Percentiles rank a stretch among this genome's conserved stretches.
Conservation (phyloP, 306 rosid species). For the Trichosanthes truncata region DNA sequence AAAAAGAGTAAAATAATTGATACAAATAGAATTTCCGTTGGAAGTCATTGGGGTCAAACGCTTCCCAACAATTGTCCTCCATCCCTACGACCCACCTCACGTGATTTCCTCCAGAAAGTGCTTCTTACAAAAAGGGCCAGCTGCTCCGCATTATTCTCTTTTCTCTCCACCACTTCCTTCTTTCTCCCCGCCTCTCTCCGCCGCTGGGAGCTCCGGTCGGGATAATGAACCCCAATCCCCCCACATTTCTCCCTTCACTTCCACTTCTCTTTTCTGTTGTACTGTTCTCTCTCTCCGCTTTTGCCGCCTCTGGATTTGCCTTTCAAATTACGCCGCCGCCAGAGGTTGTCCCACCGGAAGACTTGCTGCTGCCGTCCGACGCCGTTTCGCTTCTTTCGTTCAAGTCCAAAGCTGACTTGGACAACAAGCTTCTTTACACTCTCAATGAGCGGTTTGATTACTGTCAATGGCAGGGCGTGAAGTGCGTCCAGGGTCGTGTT, state of each 20-base stretch:
- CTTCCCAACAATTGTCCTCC: background rate
- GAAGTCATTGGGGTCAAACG: background rate
- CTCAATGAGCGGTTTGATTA: constrained; percentile 64
- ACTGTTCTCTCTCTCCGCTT: background rate
- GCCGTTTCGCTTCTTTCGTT: constrained; percentile 57
- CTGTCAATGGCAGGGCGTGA: constrained; percentile 87
- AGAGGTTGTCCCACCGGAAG: background rate
- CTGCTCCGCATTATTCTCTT: background rate
- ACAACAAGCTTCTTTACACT: constrained; percentile 52
- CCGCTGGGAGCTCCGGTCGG: background rate
- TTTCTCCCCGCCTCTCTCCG: background rate
- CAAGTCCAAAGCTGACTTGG: constrained; percentile 64
- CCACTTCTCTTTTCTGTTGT: background rate
- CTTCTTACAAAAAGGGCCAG: background rate
- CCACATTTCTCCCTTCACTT: background rate
- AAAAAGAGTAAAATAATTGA: background rate
- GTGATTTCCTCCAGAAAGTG: background rate
- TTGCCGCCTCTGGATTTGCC: background rate
- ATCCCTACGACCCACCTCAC: constrained; percentile 2
- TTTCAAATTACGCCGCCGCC: constrained; percentile 9
- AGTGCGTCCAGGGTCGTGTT: constrained; percentile 66
- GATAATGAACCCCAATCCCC: background rate
- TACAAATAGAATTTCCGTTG: background rate
- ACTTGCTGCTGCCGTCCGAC: constrained; percentile 32
- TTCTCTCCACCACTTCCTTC: background rate